Evolutionary conservation across 148 eudicot genomes (phyloP), one percentile per base, ranked within the genome.

Genomic region (Silene latifolia): DNA sequence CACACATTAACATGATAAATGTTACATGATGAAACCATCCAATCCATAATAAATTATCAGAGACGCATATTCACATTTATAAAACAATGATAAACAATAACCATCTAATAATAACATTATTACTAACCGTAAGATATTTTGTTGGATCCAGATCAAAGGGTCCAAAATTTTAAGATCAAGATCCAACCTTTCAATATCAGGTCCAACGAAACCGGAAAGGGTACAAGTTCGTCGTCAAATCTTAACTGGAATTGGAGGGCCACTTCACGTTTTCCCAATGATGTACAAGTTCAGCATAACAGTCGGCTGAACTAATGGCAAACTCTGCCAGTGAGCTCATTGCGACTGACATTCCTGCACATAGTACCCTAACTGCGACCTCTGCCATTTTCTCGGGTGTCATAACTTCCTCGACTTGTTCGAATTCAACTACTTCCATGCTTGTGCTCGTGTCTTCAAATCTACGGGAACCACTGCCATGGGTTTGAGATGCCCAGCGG

Each of bases 321-420:
- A 91, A 94, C 80, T 91, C 97, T 59, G 93, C 74, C 77, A 94
- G 76, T 57, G 96, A 87, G 77, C 90, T 94, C 83, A 94, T 82
- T 60, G 95, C 93, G 56, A 89, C 95, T 18, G 95, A 89, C 98
- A 94, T 89, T 79, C 98, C 97, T 57, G 98, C 98, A 82, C 97
- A 94, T 14, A 94, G 79, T 23, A 91, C 96, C 77, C 89, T 86
- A 7, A 89, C 84, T 46, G 91, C 98, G 61, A 94, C 88, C 79
- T 94, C 98, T 11, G 93, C 98, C 96, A 89, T 91, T 82, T 94
- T 94, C 81, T 94, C 97, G 4, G 85, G 87, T n/a, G 83, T 85
- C 91, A 89, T 84, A 35, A 83, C 88, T 19, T 87, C 93, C 48
- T 88, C 97, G 8, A 76, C 79, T 71, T 87, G 82, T 62, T 87